Evolutionary conservation across 2,329 filamentous ascomycete species (phyloP), one percentile per base, ranked within the genome.

Genomic region (Truncatella angustata): DNA sequence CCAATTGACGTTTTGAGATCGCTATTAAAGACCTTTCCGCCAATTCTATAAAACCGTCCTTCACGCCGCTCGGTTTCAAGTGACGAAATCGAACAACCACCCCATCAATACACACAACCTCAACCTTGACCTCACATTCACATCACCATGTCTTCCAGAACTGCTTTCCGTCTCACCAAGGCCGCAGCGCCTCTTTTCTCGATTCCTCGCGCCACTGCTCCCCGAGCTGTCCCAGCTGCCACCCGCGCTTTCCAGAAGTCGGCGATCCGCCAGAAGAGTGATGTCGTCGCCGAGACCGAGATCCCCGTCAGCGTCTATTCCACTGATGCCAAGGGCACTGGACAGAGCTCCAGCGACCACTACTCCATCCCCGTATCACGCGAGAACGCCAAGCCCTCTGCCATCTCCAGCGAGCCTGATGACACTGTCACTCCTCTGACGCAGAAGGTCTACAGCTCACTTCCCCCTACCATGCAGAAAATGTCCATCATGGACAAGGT

Each of bases 401-500:
- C 55, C 67, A 76, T 64, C 58, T 71, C 71, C 46, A 67, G 70
- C 4, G 61, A 65, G 12, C 60, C 68, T 39, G 70, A 79, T 47
- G 75, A 78, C 43, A 64, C 70, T 12, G 73, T 84, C 45, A 61
- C 71, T 23, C 81, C 82, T 18, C 73, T 87, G 40, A 74, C 73
- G 57, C 71, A 76, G 54, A 73, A 76, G 61, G 73, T 82, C 51
- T 84, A 76, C 68, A 68, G 77, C 45, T 69, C 75, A 39, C 75
- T 90, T 66, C 81, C 85, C 4, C 76, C 79, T 26, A 90, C 85
- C 32, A 76, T 90, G 71, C 78, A 84, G 70, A 86, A 80, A 70
- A 86, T 89, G 78, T 83, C 78, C 49, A 77, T 90, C 55, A 81
- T 80, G 67, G 85, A 77, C 66, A 90, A 90, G 78, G 81, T 86